Percentiles rank a stretch among this genome's conserved stretches.
phyloP scores from a whole-genome alignment of 2,329 filamentous ascomycete species.

The Pseudogymnoascus sp. region DNA sequence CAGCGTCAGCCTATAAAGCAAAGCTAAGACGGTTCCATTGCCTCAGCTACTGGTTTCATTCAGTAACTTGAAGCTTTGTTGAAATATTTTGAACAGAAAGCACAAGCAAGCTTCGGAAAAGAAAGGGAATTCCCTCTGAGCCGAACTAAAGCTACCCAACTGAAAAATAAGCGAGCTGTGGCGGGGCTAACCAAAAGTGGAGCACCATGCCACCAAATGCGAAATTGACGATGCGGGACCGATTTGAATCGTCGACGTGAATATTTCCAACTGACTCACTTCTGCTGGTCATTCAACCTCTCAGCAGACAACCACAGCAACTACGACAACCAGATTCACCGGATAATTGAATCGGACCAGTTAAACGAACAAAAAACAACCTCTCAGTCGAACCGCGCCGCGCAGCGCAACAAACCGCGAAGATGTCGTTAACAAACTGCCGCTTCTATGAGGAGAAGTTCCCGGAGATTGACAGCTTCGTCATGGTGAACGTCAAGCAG shows the following conservation, averaged over 20 bases:
- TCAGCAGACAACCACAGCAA: constrained; percentile 1
- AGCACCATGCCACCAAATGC: constrained; percentile 10
- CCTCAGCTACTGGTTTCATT: constrained; percentile 4
- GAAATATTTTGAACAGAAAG: constrained; percentile 2
- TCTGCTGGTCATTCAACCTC: constrained; percentile 6
- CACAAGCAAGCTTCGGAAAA: constrained; percentile 7
- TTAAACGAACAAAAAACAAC: constrained; percentile 8
- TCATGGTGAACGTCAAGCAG: constrained; percentile 99
- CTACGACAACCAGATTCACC: background rate
- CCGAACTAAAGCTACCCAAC: constrained; percentile 4
- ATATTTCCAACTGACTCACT: constrained; percentile 9
- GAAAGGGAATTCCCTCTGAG: background rate
- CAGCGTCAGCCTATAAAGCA: constrained; percentile 8
- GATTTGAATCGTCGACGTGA: constrained; percentile 10
- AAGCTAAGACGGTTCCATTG: constrained; percentile 8
- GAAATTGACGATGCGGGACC: constrained; percentile 12
- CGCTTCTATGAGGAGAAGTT: constrained; percentile 98
- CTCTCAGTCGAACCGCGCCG: constrained; percentile 4
- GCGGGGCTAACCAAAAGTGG: constrained; percentile 9
- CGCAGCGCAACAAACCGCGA: constrained; percentile 40
- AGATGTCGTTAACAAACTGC: constrained; percentile 92
- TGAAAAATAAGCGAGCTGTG: constrained; percentile 8
- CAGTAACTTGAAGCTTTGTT: constrained; percentile 8
- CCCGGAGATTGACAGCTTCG: constrained; percentile 97
- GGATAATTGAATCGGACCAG: background rate